A percentile compares a stretch with the other conserved stretches of the same genome.
phyloP scores from a whole-genome alignment of 1,284 basidiomycete genomes.

The Marasmius sp. region DNA sequence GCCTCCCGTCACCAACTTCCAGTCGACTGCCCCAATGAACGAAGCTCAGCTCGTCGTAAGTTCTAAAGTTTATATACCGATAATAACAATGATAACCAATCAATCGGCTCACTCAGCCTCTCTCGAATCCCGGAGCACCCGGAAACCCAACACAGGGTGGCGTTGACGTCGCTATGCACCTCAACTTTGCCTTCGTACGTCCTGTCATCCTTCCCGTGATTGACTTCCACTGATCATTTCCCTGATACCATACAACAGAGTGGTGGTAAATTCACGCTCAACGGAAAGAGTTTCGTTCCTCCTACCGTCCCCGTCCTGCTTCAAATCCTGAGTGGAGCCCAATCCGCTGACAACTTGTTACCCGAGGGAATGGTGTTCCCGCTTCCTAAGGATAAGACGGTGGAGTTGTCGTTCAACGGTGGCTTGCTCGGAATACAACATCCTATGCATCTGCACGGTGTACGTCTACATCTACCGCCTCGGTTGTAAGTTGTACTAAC shows the following conservation, averaged over 20 bases:
- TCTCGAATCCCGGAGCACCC: slow-evolving; percentile 28
- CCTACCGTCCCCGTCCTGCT: slow-evolving; percentile 17
- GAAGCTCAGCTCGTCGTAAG: slow-evolving; percentile 16
- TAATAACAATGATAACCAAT: background rate
- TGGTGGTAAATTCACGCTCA: slow-evolving; percentile 9
- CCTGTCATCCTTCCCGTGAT: slow-evolving; percentile 15
- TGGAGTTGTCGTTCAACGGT: slow-evolving; percentile 23
- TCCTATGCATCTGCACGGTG: slow-evolving; percentile 30
- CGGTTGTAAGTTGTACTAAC: background rate
- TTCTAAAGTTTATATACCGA: background rate
- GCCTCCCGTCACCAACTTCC: slow-evolving; percentile 21
- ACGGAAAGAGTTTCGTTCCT: slow-evolving; percentile 4
- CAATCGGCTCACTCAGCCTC: slow-evolving; percentile 33
- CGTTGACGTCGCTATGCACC: slow-evolving; percentile 25
- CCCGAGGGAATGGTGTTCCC: slow-evolving; percentile 22
- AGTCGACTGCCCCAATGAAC: slow-evolving; percentile 6
- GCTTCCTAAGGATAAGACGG: slow-evolving; percentile 29
- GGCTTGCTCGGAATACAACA: slow-evolving; percentile 22
- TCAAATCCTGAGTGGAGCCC: slow-evolving; percentile 34
- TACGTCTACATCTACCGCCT: slow-evolving; percentile 4
- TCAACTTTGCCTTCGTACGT: background rate
- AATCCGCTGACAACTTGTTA: slow-evolving; percentile 23
- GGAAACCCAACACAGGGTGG: slow-evolving; percentile 29
- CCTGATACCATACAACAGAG: background rate
- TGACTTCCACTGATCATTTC: slow-evolving; percentile 22